Evolutionary conservation across 345 rosid species (phyloP).

Genomic region (Nasturtium officinale): DNA sequence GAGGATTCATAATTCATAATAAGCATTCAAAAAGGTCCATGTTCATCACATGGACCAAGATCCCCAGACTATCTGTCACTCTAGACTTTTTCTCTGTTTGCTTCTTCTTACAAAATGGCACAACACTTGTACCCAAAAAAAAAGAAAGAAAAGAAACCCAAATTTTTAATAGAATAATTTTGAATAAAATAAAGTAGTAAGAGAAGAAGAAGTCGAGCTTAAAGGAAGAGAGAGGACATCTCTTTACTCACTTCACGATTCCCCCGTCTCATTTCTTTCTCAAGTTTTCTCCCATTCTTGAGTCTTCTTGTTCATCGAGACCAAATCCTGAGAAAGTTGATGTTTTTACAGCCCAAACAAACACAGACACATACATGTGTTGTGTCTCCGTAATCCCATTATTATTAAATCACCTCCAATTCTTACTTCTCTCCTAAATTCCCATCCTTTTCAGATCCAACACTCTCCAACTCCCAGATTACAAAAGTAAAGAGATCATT

Average conservation of each 20-base stretch:
- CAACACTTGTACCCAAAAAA: slow-evolving; percentile 4
- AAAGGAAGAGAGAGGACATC: slow-evolving; percentile 24
- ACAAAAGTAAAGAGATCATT: too few species aligned
- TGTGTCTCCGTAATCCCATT: slow-evolving; percentile 40
- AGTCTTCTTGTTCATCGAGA: slow-evolving; percentile 26
- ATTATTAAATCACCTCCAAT: slow-evolving; percentile 21
- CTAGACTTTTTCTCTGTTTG: slow-evolving; percentile 31
- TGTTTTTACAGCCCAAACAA: slow-evolving; percentile 34
- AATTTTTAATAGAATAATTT: background rate
- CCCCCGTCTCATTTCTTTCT: slow-evolving; percentile 46
- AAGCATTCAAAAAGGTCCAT: slow-evolving; percentile 34
- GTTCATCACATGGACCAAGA: slow-evolving; percentile 22
- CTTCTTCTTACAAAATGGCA: slow-evolving; percentile 29
- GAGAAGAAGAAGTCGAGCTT: slow-evolving; percentile 46
- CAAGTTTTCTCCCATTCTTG: slow-evolving; percentile 27
- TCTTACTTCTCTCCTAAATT: slow-evolving; percentile 35
- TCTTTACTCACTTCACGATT: slow-evolving; percentile 61
- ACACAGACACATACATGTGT: slow-evolving; percentile 42
- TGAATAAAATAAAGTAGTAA: background rate
- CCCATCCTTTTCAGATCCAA: slow-evolving; percentile 50
- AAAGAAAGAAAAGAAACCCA: background rate
- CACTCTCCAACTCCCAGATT: slow-evolving; percentile 33
- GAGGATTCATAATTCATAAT: slow-evolving; percentile 14
- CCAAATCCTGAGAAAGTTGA: slow-evolving; percentile 36
- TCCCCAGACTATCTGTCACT: slow-evolving; percentile 37